Percentiles rank a stretch among this genome's conserved stretches.
Evolutionary conservation across 495 filamentous ascomycete species (phyloP).

Genomic region (Penicillium cinerascens): DNA sequence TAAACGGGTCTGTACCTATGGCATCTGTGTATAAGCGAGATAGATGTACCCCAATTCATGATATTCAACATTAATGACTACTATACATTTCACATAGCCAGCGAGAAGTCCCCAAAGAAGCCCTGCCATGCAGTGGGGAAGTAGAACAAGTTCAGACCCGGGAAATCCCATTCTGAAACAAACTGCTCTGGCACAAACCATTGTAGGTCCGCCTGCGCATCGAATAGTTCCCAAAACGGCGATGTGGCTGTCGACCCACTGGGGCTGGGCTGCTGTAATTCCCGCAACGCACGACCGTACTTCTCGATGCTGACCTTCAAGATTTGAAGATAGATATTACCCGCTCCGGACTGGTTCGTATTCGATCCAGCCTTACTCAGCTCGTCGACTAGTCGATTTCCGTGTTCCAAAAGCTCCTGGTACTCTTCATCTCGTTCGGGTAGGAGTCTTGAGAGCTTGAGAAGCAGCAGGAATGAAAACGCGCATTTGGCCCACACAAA

Average conservation of each 20-base stretch:
- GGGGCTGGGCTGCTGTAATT: constrained; percentile 22
- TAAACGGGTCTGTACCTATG: constrained; percentile 10
- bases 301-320: constrained; percentile 47
- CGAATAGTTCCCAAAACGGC: constrained; percentile 40
- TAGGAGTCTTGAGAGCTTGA: constrained; percentile 48
- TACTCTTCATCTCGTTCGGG: constrained; percentile 40
- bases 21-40: background rate
- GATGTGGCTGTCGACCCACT: constrained; percentile 18
- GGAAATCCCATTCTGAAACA: constrained; percentile 54
- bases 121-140: constrained; percentile 47
- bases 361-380: constrained; percentile 33
- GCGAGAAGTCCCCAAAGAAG: constrained; percentile 41
- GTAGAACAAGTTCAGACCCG: constrained; percentile 49
- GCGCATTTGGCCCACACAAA: constrained; percentile 56
- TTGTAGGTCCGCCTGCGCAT: constrained; percentile 48
- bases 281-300: constrained; percentile 39
- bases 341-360: constrained; percentile 23
- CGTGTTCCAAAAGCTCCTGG: constrained; percentile 39
- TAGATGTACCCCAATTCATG: background rate
- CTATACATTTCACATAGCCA: constrained; percentile 21
- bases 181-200: constrained; percentile 51
- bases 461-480: constrained; percentile 49
- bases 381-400: constrained; percentile 40
- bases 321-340: constrained; percentile 44
- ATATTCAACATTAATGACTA: background rate